Percentiles rank a stretch among this genome's conserved stretches.
Conservation (phyloP, 176 grass and related monocot species). For the Carex myosuroides region DNA sequence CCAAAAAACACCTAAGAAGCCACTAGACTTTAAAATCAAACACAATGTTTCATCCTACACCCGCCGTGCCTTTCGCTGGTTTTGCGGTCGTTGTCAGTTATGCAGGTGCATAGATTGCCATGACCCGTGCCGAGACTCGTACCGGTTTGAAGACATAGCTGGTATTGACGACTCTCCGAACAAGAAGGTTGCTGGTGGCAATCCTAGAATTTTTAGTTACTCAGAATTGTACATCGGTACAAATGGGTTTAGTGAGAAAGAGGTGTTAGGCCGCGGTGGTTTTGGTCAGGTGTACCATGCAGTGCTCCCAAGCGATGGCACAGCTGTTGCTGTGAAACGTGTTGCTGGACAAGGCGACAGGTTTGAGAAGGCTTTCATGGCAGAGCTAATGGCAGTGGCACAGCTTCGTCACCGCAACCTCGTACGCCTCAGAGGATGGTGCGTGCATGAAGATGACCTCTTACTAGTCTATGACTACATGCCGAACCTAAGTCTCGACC, state of each 20-base stretch:
- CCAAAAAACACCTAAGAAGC: neutral
- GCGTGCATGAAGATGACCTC: conserved; percentile 53
- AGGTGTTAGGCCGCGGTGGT: conserved; percentile 69
- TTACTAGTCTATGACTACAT: conserved; percentile 96
- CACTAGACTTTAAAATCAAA: neutral
- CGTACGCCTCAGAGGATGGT: conserved; percentile 71
- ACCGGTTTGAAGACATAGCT: conserved; percentile 32
- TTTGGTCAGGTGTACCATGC: conserved; percentile 71
- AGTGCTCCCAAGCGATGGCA: conserved; percentile 71
- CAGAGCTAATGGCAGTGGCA: conserved; percentile 70
- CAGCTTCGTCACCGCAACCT: conserved; percentile 82
- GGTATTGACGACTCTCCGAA: neutral
- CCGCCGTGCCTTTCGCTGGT: conserved; percentile 11
- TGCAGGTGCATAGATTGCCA: conserved; percentile 7
- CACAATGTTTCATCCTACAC: neutral
- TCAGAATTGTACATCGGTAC: conserved; percentile 84
- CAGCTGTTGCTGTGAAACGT: conserved; percentile 78
- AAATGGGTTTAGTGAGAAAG: conserved; percentile 59
- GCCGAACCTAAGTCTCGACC: conserved; percentile 88
- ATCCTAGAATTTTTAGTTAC: conserved; percentile 76
- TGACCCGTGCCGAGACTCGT: neutral
- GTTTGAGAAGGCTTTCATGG: conserved; percentile 71
- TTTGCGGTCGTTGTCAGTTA: conserved; percentile 11
- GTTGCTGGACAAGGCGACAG: conserved; percentile 48
- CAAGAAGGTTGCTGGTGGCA: conserved; percentile 25